Evolutionary conservation across 2,329 filamentous ascomycete species (phyloP).

Genomic region (Penicillium sclerotiorum): DNA sequence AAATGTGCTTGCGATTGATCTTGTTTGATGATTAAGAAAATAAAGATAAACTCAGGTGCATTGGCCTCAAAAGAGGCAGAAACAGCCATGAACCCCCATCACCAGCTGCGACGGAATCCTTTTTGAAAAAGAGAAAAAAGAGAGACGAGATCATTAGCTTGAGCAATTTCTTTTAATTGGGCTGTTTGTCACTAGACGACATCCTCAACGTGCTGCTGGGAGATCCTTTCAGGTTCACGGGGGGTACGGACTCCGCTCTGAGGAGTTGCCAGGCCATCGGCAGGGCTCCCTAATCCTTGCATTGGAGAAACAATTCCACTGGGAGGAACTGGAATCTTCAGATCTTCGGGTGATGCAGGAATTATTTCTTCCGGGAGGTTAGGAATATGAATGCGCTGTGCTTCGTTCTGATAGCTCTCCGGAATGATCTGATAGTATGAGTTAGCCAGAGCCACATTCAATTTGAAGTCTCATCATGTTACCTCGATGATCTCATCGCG

Average conservation of each 20-base stretch:
- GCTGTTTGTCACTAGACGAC: slow-evolving; percentile 34
- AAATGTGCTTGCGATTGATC: too few species aligned
- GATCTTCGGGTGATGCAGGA: slow-evolving; percentile 77
- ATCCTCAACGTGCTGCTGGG: slow-evolving; percentile 49
- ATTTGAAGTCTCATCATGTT: slow-evolving; percentile 8
- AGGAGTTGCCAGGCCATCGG: slow-evolving; percentile 46
- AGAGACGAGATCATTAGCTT: neutral
- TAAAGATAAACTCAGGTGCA: too few species aligned
- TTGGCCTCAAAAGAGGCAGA: neutral
- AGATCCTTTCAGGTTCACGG: slow-evolving; percentile 47
- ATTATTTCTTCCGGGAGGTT: slow-evolving; percentile 66
- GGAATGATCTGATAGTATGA: slow-evolving; percentile 71
- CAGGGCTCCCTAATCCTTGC: slow-evolving; percentile 45
- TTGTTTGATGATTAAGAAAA: too few species aligned
- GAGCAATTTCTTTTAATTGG: neutral
- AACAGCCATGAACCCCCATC: neutral
- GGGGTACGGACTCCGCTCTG: slow-evolving; percentile 44
- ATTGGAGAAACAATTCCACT: slow-evolving; percentile 52
- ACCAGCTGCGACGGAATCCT: neutral
- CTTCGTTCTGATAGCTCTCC: slow-evolving; percentile 94
- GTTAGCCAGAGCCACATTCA: slow-evolving; percentile 15
- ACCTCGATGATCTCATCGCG: slow-evolving; percentile 96
- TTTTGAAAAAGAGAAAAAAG: neutral
- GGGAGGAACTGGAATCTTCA: slow-evolving; percentile 73
- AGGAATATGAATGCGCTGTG: slow-evolving; percentile 85